Evolutionary conservation across 257 asterid genomes (phyloP).

Genomic region (Nicotiana knightiana): DNA sequence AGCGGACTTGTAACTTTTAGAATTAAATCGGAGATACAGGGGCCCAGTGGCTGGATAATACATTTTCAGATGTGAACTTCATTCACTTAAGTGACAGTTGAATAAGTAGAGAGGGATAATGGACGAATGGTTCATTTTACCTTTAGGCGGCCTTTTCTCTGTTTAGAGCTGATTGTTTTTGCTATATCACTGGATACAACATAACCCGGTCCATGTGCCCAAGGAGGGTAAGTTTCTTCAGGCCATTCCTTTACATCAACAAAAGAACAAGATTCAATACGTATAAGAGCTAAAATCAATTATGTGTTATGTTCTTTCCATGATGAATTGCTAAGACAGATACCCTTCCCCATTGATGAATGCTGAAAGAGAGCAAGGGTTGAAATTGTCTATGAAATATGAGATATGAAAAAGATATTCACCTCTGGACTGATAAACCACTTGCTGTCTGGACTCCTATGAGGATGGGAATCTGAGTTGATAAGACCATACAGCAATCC

Average conservation of each 20-base stretch:
- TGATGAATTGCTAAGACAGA: not conserved
- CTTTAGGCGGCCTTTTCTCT: slow-evolving; percentile 59
- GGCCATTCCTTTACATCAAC: slow-evolving; percentile 70
- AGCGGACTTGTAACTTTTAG: not conserved
- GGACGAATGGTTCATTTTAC: slow-evolving; percentile 19
- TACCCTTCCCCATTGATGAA: not conserved
- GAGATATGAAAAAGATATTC: slow-evolving; percentile 15
- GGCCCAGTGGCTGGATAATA: not conserved
- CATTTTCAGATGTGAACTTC: not conserved
- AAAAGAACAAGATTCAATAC: slow-evolving; percentile 13
- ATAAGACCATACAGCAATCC: slow-evolving; percentile 95
- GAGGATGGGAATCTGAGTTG: slow-evolving; percentile 79
- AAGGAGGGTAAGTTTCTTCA: slow-evolving; percentile 80
- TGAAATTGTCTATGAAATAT: not conserved
- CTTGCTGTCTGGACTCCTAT: slow-evolving; percentile 80
- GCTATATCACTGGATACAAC: slow-evolving; percentile 81
- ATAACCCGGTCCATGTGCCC: slow-evolving; percentile 97
- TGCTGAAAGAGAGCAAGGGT: not conserved
- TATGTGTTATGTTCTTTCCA: not conserved
- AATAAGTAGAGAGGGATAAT: not conserved
- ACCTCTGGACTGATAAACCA: slow-evolving; percentile 97
- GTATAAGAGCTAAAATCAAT: not conserved
- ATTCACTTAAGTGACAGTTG: not conserved
- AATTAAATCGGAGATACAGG: not conserved
- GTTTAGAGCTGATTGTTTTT: slow-evolving; percentile 51